Conservation (phyloP, 345 rosid genomes). For the Rhodomyrtus tomentosa region DNA sequence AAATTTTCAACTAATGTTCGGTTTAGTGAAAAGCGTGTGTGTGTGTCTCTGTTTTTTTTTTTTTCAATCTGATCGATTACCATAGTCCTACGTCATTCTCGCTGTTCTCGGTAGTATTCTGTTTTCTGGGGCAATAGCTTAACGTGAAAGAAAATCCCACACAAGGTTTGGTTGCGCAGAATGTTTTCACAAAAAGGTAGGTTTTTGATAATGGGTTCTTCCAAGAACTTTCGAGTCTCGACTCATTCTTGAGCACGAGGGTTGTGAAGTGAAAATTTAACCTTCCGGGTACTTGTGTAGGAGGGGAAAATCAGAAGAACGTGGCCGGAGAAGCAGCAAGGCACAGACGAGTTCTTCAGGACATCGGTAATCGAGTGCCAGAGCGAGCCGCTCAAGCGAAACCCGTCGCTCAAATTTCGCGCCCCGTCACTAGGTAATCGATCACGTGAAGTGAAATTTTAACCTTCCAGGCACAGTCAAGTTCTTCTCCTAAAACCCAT, state of each 20-base stretch:
- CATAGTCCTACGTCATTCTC: background rate
- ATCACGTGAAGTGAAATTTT: too few species aligned
- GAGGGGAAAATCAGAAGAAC: constrained; percentile 39
- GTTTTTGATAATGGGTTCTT: background rate
- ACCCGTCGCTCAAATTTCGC: constrained; percentile 14
- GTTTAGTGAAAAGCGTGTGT: background rate
- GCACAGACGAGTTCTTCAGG: constrained; percentile 57
- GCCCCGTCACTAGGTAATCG: constrained; percentile 5
- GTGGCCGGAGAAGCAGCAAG: constrained; percentile 34
- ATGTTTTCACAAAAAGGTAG: background rate
- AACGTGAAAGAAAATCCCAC: background rate
- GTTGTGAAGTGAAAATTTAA: background rate
- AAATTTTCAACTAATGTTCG: background rate
- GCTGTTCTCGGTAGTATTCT: background rate
- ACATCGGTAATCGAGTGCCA: constrained; percentile 58
- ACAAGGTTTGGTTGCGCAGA: background rate
- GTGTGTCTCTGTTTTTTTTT: accelerated
- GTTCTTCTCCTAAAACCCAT: background rate
- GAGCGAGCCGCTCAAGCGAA: constrained; percentile 35
- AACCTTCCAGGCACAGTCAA: too few species aligned
- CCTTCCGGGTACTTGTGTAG: constrained; percentile 2
- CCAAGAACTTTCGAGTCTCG: background rate
- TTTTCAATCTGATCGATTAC: background rate
- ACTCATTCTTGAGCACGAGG: background rate
- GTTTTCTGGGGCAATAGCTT: background rate